Conservation (phyloP, 2,329 filamentous ascomycete genomes). For the Simplicillium sp. region DNA sequence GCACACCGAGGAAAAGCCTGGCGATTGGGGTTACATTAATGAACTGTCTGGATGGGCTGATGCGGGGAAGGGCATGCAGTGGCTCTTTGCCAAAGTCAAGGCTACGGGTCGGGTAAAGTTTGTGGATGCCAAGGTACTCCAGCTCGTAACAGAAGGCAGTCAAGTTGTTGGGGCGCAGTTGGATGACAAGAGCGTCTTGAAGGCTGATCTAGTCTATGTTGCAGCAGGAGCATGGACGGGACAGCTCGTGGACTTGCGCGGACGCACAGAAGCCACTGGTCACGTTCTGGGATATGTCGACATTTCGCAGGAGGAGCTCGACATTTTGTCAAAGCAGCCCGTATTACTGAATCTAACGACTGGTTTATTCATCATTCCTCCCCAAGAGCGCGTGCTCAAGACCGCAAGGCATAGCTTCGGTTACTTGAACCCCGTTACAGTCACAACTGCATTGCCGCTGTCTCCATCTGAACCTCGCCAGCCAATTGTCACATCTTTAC, state of each 20-base stretch:
- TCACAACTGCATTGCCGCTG: constrained; percentile 21
- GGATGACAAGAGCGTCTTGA: constrained; percentile 23
- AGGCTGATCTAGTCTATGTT: constrained; percentile 65
- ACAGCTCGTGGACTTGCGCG: constrained; percentile 65
- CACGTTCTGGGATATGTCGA: constrained; percentile 72
- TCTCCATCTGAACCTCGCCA: constrained; percentile 15
- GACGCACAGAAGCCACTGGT: constrained; percentile 69
- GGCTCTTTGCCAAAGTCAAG: constrained; percentile 45
- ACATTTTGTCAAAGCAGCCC: constrained; percentile 53
- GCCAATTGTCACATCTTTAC: constrained; percentile 24
- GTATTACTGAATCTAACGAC: constrained; percentile 63
- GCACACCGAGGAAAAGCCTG: constrained; percentile 41
- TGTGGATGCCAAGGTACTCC: constrained; percentile 36
- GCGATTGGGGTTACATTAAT: constrained; percentile 66
- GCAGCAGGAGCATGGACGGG: constrained; percentile 85
- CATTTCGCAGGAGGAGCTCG: constrained; percentile 63
- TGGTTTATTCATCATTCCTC: constrained; percentile 68
- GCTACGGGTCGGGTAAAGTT: constrained; percentile 47
- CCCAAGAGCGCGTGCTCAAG: constrained; percentile 52
- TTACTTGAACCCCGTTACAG: constrained; percentile 45
- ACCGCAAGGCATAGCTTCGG: constrained; percentile 59
- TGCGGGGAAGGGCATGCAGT: constrained; percentile 60
- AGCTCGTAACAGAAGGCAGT: constrained; percentile 27
- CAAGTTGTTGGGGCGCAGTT: constrained; percentile 43
- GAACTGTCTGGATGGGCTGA: constrained; percentile 71